Evolutionary conservation across 306 rosid species (phyloP).

Genomic region (Cucurbita argyrosperma): DNA sequence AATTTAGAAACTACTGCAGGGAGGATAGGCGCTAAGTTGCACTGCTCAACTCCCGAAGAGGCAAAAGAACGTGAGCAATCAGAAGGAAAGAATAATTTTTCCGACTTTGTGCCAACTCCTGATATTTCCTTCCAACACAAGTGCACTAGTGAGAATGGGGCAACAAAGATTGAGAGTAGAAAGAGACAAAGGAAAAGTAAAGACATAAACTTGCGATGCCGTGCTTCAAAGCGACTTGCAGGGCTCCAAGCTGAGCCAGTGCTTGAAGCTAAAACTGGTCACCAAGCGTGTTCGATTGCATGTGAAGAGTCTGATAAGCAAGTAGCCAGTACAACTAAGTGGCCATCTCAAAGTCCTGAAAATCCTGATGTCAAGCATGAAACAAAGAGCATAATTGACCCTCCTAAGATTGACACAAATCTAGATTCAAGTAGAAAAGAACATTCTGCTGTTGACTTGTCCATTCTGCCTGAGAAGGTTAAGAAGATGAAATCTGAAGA

Average conservation of each 20-base stretch:
- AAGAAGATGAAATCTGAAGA: constrained; percentile 6
- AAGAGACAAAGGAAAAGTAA: constrained; percentile 24
- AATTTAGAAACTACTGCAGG: not conserved
- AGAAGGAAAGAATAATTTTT: constrained; percentile 15
- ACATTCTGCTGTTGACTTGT: not conserved
- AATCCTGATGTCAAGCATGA: constrained; percentile 8
- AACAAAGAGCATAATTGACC: constrained; percentile 3
- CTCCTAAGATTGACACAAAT: not conserved
- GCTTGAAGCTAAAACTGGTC: constrained; percentile 34
- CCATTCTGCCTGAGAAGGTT: constrained; percentile 7
- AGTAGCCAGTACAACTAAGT: constrained; percentile 14
- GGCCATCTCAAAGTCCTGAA: constrained; percentile 10
- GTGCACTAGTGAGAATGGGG: not conserved
- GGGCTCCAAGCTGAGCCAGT: constrained; percentile 52
- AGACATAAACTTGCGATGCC: constrained; percentile 45
- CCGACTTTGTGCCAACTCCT: constrained; percentile 14
- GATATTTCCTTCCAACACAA: constrained; percentile 3
- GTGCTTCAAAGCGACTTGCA: constrained; percentile 85
- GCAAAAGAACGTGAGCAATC: constrained; percentile 18
- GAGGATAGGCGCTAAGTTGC: not conserved
- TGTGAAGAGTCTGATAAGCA: constrained; percentile 18
- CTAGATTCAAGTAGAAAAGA: constrained; percentile 4
- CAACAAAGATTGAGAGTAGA: constrained; percentile 13
- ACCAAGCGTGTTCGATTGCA: constrained; percentile 20
- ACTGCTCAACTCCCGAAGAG: not conserved